phyloP scores from a whole-genome alignment of 371 early-diverging fungal species.

The Mortierella sp. region DNA sequence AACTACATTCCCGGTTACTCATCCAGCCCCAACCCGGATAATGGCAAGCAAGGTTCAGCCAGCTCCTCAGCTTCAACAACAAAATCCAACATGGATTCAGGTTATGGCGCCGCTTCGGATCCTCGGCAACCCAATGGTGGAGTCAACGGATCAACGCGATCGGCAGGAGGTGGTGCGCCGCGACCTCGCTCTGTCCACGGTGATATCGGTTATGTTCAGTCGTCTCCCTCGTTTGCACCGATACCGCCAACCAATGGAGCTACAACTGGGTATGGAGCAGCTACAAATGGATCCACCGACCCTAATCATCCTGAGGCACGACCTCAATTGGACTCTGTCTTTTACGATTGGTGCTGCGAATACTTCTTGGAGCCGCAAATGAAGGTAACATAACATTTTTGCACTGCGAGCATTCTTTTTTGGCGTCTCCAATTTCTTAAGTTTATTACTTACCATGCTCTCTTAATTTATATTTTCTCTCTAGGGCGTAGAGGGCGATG shows the following conservation, averaged over 20 bases:
- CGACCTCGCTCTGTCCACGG: constrained; percentile 57
- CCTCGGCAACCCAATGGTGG: constrained; percentile 21
- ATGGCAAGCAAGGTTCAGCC: not conserved
- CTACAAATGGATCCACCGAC: constrained; percentile 13
- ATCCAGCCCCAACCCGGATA: constrained; percentile 6
- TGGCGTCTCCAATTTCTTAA: not conserved
- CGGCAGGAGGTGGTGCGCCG: constrained; percentile 23
- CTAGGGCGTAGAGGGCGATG: constrained; percentile 85
- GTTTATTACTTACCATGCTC: not conserved
- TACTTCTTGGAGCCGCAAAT: constrained; percentile 94
- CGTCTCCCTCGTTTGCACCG: constrained; percentile 20
- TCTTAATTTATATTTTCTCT: not conserved
- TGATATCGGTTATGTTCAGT: constrained; percentile 39
- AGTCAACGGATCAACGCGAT: constrained; percentile 22
- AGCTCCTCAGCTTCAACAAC: constrained; percentile 4
- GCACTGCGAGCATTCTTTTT: not conserved
- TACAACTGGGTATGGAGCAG: constrained; percentile 1
- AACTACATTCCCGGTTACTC: constrained; percentile 50
- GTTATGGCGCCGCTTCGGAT: constrained; percentile 9
- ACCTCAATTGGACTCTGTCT: constrained; percentile 70
- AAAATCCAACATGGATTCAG: not conserved
- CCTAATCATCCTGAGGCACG: constrained; percentile 25
- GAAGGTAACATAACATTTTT: constrained; percentile 63
- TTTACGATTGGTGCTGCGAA: constrained; percentile 90
- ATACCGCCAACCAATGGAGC: constrained; percentile 8